Evolutionary conservation across 768 basidiomycete species (phyloP).

Genomic region (Trametopsis cervina): DNA sequence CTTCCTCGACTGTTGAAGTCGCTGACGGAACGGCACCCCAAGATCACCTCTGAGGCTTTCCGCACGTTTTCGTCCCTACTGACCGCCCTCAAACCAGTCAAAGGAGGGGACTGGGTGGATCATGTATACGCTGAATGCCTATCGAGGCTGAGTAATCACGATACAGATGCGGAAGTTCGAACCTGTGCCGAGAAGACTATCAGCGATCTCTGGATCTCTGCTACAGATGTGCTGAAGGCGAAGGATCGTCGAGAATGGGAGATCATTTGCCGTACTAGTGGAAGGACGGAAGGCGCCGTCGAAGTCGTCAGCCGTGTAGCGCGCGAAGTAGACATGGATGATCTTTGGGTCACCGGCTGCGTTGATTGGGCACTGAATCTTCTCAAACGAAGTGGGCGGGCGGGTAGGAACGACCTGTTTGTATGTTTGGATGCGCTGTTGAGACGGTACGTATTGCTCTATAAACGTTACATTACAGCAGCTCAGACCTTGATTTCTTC

Average conservation of each 20-base stretch:
- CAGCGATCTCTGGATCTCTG: slow-evolving; percentile 83
- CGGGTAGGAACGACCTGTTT: slow-evolving; percentile 77
- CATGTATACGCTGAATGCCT: slow-evolving; percentile 71
- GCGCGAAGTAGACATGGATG: slow-evolving; percentile 57
- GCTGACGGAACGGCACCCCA: slow-evolving; percentile 78
- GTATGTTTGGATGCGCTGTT: slow-evolving; percentile 66
- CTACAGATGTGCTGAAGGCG: slow-evolving; percentile 59
- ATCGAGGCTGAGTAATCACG: slow-evolving; percentile 60
- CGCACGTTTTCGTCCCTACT: slow-evolving; percentile 80
- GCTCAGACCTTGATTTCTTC: slow-evolving; percentile 11
- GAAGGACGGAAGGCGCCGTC: slow-evolving; percentile 70
- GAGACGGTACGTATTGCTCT: slow-evolving; percentile 42
- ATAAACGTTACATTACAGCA: neutral
- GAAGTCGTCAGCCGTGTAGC: slow-evolving; percentile 83
- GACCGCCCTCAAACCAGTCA: slow-evolving; percentile 65
- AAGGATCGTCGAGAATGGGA: slow-evolving; percentile 79
- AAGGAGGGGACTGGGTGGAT: slow-evolving; percentile 59
- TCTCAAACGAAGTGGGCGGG: slow-evolving; percentile 70
- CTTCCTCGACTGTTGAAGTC: slow-evolving; percentile 71
- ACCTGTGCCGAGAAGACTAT: slow-evolving; percentile 75
- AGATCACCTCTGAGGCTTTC: slow-evolving; percentile 85
- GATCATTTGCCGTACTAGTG: slow-evolving; percentile 60
- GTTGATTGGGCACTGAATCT: slow-evolving; percentile 72
- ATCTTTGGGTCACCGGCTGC: slow-evolving; percentile 77
- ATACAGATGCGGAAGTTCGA: slow-evolving; percentile 90